These are phyloP conservation scores for Lathyrus oleraceus DNA, from an alignment of 306 rosid species.

Conservation along the genomic window DNA sequence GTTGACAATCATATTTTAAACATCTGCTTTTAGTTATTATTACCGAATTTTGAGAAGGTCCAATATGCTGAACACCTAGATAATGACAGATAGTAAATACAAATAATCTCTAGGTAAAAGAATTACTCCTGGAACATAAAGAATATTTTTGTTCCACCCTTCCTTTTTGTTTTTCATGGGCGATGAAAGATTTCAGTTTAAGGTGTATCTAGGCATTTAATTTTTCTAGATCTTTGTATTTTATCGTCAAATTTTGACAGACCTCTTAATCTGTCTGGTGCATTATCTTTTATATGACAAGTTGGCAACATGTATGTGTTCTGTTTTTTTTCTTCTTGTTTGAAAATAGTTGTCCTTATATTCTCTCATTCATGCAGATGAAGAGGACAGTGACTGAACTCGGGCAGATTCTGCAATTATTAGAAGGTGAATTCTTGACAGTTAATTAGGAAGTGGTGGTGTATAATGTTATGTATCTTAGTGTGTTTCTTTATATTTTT, in stretches of 20 bases:
- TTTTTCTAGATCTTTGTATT: conserved; percentile 1
- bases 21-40: neutral
- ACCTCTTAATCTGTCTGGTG: neutral
- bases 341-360: conserved; percentile 19
- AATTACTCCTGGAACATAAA: neutral
- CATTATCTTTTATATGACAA: conserved; percentile 21
- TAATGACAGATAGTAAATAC: conserved; percentile 3
- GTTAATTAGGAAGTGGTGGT: conserved; percentile 28
- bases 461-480: conserved; percentile 32
- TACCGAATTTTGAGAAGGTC: neutral
- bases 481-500: neutral
- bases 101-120: conserved; percentile 7
- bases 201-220: conserved; percentile 22
- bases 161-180: neutral
- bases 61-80: neutral
- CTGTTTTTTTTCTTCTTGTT: neutral
- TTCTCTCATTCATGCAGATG: conserved; percentile 50
- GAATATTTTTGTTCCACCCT: neutral
- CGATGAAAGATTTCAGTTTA: conserved; percentile 10
- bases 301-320: conserved; percentile 10
- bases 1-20: neutral
- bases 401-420: conserved; percentile 14
- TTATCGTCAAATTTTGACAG: neutral
- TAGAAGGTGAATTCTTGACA: conserved; percentile 14
- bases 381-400: conserved; percentile 64